A percentile compares a stretch with the other conserved stretches of the same genome.
Evolutionary conservation across 2,329 filamentous ascomycete genomes (phyloP).

Genomic region (Phialophora chinensis): DNA sequence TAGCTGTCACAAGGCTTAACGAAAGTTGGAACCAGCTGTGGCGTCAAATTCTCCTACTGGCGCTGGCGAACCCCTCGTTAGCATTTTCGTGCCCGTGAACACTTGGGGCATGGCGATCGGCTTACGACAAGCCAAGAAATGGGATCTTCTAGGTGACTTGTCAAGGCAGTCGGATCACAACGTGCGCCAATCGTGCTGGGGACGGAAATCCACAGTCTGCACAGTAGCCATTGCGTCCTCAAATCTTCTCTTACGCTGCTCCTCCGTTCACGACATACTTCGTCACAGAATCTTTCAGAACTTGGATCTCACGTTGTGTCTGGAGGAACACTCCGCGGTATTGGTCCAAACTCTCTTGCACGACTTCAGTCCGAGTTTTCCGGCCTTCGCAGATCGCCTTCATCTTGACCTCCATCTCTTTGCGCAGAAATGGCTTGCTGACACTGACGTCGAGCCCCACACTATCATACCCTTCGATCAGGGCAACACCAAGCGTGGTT

Average conservation of each 20-base stretch:
- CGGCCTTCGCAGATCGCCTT: slow-evolving; percentile 92
- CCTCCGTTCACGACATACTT: slow-evolving; percentile 59
- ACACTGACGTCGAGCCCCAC: slow-evolving; percentile 93
- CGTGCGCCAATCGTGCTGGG: neutral
- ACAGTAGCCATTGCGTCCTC: slow-evolving; percentile 1
- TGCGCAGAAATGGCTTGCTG: slow-evolving; percentile 92
- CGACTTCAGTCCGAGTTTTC: slow-evolving; percentile 73
- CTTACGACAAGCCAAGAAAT: neutral
- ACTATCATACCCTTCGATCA: slow-evolving; percentile 92
- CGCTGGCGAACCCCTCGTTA: slow-evolving; percentile 4
- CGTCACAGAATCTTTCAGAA: slow-evolving; percentile 64
- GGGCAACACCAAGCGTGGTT: slow-evolving; percentile 84
- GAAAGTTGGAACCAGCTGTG: slow-evolving; percentile 19
- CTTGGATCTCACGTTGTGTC: slow-evolving; percentile 74
- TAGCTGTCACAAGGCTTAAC: slow-evolving; percentile 1
- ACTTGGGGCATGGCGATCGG: slow-evolving; percentile 5
- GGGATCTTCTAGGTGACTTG: neutral
- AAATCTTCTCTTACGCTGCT: slow-evolving; percentile 15
- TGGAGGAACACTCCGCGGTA: slow-evolving; percentile 87
- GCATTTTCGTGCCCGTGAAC: neutral
- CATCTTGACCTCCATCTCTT: slow-evolving; percentile 98
- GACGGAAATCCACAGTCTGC: neutral
- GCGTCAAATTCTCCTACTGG: slow-evolving; percentile 24
- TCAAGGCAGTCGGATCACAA: neutral
- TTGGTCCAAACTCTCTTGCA: slow-evolving; percentile 82